Conservation (phyloP, 2,329 filamentous ascomycete species). For the Claviceps purpurea region DNA sequence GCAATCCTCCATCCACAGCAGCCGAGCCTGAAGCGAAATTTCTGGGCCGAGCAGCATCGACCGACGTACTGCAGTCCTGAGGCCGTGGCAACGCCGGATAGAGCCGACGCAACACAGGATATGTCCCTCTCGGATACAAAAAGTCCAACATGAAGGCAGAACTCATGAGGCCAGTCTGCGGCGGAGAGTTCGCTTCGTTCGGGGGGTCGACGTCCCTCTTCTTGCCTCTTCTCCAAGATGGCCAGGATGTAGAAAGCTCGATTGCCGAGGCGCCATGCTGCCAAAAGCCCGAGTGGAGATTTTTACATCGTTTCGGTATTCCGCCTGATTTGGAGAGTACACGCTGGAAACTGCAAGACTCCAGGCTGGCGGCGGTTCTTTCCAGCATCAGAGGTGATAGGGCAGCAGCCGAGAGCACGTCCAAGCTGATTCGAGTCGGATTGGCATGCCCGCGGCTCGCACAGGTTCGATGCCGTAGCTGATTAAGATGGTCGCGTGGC, state of each 20-base stretch:
- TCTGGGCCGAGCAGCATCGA: constrained; percentile 11
- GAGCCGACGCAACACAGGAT: constrained; percentile 27
- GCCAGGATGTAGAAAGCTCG: constrained; percentile 32
- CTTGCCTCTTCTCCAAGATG: constrained; percentile 17
- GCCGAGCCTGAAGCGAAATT: constrained; percentile 15
- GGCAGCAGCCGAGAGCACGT: constrained; percentile 7
- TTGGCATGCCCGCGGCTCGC: constrained; percentile 13
- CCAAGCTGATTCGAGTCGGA: constrained; percentile 4
- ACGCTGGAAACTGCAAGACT: constrained; percentile 41
- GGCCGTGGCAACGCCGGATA: constrained; percentile 16
- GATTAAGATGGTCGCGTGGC: background rate
- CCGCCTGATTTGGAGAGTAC: constrained; percentile 28
- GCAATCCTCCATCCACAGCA: constrained; percentile 3
- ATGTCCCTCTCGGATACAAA: constrained; percentile 35
- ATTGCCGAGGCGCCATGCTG: constrained; percentile 38
- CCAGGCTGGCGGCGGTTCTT: constrained; percentile 41
- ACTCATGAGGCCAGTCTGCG: constrained; percentile 23
- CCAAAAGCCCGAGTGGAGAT: constrained; percentile 39
- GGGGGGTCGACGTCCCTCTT: constrained; percentile 5
- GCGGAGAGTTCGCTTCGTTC: constrained; percentile 12
- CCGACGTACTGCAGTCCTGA: constrained; percentile 9
- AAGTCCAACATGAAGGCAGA: constrained; percentile 43
- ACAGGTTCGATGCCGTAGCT: background rate
- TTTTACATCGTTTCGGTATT: constrained; percentile 26
- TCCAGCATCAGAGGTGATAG: constrained; percentile 36